These are phyloP conservation scores for Exophiala spinifera DNA, from an alignment of 2,329 filamentous ascomycete species.

Conservation along the genomic window DNA sequence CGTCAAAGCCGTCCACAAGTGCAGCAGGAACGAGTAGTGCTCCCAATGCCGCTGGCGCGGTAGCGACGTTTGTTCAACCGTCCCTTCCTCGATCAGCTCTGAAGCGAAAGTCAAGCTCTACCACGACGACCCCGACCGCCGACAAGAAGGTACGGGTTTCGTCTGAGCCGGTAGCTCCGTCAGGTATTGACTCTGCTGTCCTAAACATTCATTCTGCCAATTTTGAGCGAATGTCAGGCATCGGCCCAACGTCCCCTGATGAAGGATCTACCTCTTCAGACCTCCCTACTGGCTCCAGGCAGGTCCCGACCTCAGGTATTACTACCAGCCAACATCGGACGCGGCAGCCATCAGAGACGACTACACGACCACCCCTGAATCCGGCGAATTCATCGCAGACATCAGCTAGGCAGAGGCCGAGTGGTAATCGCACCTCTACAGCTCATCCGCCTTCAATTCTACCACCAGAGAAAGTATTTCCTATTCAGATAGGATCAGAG, in stretches of 20 bases:
- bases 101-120: constrained; percentile 24
- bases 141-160: constrained; percentile 13
- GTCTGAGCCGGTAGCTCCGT: constrained; percentile 5
- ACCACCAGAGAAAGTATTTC: constrained; percentile 62
- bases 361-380: constrained; percentile 12
- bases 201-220: constrained; percentile 19
- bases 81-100: constrained; percentile 24
- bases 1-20: constrained; percentile 3
- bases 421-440: constrained; percentile 22
- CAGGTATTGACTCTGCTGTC: constrained; percentile 9
- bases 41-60: constrained; percentile 18
- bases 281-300: constrained; percentile 12
- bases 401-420: constrained; percentile 7
- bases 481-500: constrained; percentile 67
- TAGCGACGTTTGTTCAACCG: constrained; percentile 18
- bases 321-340: constrained; percentile 11
- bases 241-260: constrained; percentile 24
- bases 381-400: constrained; percentile 14
- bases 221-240: constrained; percentile 29
- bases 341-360: constrained; percentile 15
- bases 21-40: constrained; percentile 10
- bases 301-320: constrained; percentile 4
- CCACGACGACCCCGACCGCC: constrained; percentile 11
- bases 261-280: constrained; percentile 27
- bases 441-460: constrained; percentile 35